Evolutionary conservation across 2,329 filamentous ascomycete genomes (phyloP), one percentile per base, ranked within the genome.

Genomic region (Corynespora cassiicola): DNA sequence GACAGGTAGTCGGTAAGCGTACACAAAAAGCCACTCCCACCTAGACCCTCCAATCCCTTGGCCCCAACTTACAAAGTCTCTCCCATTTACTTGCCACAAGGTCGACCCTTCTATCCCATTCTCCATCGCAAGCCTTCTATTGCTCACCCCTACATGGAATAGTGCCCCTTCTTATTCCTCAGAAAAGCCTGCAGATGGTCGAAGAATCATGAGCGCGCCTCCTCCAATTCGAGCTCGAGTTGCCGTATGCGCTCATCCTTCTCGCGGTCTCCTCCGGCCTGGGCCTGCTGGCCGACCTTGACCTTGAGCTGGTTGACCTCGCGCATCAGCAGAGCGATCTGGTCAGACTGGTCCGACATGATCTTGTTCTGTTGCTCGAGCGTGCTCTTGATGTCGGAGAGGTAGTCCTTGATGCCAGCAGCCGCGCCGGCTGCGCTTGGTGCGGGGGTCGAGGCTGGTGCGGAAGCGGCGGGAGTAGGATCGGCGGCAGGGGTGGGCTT

Each of bases 331-430:
- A 77, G 75, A 32, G 77, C 77, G 54, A 95, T 90, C 66, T 90
- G 85, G 61, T 87, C 79, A 32, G 81, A 87, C 71, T 96, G 87
- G n/a, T 81, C 76, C 46, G 76, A 82, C 61, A 96, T 88, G 50
- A 90, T 82, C 73, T 81, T 82, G 39, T 81, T 88, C 71, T 96
- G 90, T 49, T 81, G 79, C 65, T 88, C 82, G 21, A 96, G 76
- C 54, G 94, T 73, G 38, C 80, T 74, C 71, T 88, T 92, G 71
- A 95, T 94, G 58, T 91, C 81, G 23, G 81, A 75, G 27, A 96
- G 78, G 5, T 85, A 83, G 19, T 81, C 75, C 56, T 86, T 82
- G 9, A 89, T 75, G 6, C 74, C 72, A 25, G 77, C 77, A 2
- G 77, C 72, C 2, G 75, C 73, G 10, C 66, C 63, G 19, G 71